Conservation (phyloP, 2,329 filamentous ascomycete genomes). For the Pseudopithomyces maydicus region DNA sequence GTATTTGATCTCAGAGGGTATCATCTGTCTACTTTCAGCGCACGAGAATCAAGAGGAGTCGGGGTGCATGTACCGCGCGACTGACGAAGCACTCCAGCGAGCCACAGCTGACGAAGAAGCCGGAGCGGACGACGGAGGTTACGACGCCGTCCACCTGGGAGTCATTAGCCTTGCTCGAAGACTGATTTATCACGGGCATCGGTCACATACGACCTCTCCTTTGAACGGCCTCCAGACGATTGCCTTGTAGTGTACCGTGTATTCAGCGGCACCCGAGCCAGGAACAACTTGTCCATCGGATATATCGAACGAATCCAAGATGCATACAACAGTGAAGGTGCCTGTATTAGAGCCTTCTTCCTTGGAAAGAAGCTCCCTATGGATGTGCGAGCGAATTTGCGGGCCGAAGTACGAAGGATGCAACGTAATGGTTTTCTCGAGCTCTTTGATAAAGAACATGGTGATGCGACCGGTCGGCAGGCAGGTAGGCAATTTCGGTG, state of each 20-base stretch:
- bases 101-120: slow-evolving; percentile 86
- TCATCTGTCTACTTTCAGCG: slow-evolving; percentile 65
- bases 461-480: slow-evolving; percentile 27
- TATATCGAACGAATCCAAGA: slow-evolving; percentile 95
- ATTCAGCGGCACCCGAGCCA: slow-evolving; percentile 89
- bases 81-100: slow-evolving; percentile 80
- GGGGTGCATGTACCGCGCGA: slow-evolving; percentile 68
- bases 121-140: slow-evolving; percentile 86
- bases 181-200: neutral
- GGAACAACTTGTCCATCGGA: slow-evolving; percentile 92
- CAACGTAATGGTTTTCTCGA: slow-evolving; percentile 91
- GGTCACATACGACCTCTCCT: slow-evolving; percentile 83
- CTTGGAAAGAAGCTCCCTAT: slow-evolving; percentile 85
- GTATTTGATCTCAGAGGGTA: slow-evolving; percentile 89
- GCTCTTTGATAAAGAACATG: slow-evolving; percentile 99
- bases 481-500: slow-evolving; percentile 11
- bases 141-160: slow-evolving; percentile 88
- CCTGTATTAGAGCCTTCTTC: slow-evolving; percentile 95
- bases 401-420: slow-evolving; percentile 97
- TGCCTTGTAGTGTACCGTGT: slow-evolving; percentile 91
- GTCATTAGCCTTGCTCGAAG: slow-evolving; percentile 27
- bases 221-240: slow-evolving; percentile 98
- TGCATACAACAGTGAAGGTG: slow-evolving; percentile 96
- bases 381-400: slow-evolving; percentile 90
- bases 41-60: slow-evolving; percentile 14